A percentile compares a stretch with the other conserved stretches of the same genome.
Evolutionary conservation across 495 filamentous ascomycete species (phyloP).

Genomic region (Clavariopsis aquatica): DNA sequence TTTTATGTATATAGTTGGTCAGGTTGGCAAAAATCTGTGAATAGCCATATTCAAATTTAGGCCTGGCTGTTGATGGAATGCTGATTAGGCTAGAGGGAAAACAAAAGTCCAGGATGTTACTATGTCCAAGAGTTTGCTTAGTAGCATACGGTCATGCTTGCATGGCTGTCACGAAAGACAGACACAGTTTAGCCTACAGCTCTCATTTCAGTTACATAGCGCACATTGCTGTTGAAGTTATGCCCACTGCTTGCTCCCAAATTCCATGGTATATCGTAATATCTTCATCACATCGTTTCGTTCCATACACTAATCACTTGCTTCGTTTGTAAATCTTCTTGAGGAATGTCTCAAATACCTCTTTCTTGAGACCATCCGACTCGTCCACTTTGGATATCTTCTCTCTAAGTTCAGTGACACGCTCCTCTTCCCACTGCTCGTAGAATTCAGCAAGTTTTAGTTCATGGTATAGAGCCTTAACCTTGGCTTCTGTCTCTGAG

Average conservation of each 20-base stretch:
- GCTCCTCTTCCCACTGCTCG: slow-evolving; percentile 82
- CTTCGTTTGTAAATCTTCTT: slow-evolving; percentile 95
- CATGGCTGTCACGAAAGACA: too few species aligned
- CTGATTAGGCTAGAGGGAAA: too few species aligned
- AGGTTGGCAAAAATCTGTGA: too few species aligned
- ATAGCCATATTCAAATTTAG: too few species aligned
- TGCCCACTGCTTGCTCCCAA: not conserved
- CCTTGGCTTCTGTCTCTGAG: slow-evolving; percentile 69
- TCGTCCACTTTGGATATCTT: slow-evolving; percentile 83
- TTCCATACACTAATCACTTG: slow-evolving; percentile 58
- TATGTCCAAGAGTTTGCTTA: too few species aligned
- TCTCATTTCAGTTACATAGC: not conserved
- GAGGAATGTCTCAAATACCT: slow-evolving; percentile 86
- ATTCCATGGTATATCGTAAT: not conserved
- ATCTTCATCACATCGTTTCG: not conserved
- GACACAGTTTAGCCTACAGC: too few species aligned
- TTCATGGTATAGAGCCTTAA: slow-evolving; percentile 87
- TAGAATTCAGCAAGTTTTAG: slow-evolving; percentile 79
- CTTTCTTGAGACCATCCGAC: slow-evolving; percentile 80
- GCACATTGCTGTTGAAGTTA: not conserved
- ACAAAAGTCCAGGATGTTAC: too few species aligned
- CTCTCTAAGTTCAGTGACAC: slow-evolving; percentile 68
- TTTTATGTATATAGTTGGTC: too few species aligned
- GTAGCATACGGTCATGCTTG: too few species aligned
- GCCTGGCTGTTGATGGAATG: too few species aligned